These are phyloP conservation scores for Aquilaria yunnanensis DNA, from an alignment of 345 rosid genomes.

Conservation along the genomic window DNA sequence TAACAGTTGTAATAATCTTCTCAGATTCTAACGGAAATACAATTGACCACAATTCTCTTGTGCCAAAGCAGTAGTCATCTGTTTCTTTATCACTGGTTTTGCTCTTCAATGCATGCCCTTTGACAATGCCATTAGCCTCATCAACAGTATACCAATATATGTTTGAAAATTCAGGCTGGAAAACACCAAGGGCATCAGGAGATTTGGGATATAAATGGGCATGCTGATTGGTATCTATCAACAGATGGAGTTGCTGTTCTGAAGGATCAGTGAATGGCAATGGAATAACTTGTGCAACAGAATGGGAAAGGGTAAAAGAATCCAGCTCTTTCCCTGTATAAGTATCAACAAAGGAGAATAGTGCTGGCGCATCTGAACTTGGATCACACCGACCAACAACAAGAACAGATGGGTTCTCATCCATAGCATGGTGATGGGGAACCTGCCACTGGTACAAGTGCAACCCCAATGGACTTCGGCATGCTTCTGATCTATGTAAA, in stretches of 20 bases:
- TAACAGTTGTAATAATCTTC: slow-evolving; percentile 69
- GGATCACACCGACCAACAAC: slow-evolving; percentile 68
- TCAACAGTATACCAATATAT: slow-evolving; percentile 89
- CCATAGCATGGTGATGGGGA: slow-evolving; percentile 98
- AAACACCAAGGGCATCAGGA: slow-evolving; percentile 58
- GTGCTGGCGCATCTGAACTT: slow-evolving; percentile 51
- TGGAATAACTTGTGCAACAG: slow-evolving; percentile 76
- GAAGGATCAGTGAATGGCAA: slow-evolving; percentile 81
- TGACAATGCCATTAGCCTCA: slow-evolving; percentile 56
- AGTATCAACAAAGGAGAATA: slow-evolving; percentile 81
- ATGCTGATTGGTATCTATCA: slow-evolving; percentile 51
- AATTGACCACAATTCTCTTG: slow-evolving; percentile 80
- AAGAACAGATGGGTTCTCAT: slow-evolving; percentile 86
- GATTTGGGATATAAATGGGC: slow-evolving; percentile 87
- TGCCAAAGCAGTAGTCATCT: slow-evolving; percentile 76
- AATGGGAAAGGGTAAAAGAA: slow-evolving; percentile 52
- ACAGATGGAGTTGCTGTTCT: slow-evolving; percentile 86
- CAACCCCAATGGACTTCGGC: slow-evolving; percentile 51
- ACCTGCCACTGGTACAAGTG: slow-evolving; percentile 86
- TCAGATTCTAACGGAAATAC: slow-evolving; percentile 87
- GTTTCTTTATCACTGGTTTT: slow-evolving; percentile 44
- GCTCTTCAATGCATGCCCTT: slow-evolving; percentile 70
- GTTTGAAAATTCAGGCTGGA: slow-evolving; percentile 63
- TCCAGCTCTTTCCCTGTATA: slow-evolving; percentile 75
- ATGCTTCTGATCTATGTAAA: slow-evolving; percentile 52